These are phyloP conservation scores for Vigna reflexopilosa DNA, from an alignment of 306 rosid genomes.

Conservation along the genomic window DNA sequence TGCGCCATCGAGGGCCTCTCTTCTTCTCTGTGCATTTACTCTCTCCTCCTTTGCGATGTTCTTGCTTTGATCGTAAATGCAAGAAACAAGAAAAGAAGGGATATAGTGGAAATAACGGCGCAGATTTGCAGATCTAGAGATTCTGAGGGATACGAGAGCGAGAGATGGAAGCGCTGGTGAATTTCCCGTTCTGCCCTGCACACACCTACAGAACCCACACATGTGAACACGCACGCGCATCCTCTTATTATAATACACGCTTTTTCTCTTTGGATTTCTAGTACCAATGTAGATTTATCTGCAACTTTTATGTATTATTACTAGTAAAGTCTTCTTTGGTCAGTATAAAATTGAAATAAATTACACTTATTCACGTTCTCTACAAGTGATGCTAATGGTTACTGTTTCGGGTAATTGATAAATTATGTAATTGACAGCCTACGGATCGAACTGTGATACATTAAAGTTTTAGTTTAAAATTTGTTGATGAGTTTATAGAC, in stretches of 20 bases:
- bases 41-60: conserved; percentile 41
- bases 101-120: conserved; percentile 51
- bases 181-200: conserved; percentile 44
- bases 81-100: background rate
- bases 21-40: conserved; percentile 28
- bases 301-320: conserved; percentile 5
- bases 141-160: conserved; percentile 34
- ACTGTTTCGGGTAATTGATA: no score
- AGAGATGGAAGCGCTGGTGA: background rate
- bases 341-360: background rate
- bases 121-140: conserved; percentile 71
- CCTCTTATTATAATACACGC: background rate
- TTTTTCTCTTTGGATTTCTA: conserved; percentile 16
- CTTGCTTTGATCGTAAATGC: conserved; percentile 50
- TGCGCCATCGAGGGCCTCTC: background rate
- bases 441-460: no score
- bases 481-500: background rate
- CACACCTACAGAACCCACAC: background rate
- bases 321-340: background rate
- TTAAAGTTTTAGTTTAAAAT: no score
- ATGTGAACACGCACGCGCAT: background rate
- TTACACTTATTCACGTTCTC: no score
- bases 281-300: conserved; percentile 32
- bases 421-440: no score
- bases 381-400: no score